phyloP scores from a whole-genome alignment of 2,329 filamentous ascomycete genomes.

The Hypocrella siamensis region DNA sequence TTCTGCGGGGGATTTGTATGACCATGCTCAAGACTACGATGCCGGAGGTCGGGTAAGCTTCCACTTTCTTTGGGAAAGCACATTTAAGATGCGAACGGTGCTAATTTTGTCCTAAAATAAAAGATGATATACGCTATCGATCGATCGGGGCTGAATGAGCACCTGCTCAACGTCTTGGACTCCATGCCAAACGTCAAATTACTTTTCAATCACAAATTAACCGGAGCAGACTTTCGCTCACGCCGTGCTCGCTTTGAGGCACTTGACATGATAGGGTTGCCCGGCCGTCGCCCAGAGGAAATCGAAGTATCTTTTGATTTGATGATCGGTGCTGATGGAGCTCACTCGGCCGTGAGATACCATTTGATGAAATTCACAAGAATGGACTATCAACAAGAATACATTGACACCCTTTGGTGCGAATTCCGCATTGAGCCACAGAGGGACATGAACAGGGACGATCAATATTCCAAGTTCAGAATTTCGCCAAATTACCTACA shows the following conservation, averaged over 20 bases:
- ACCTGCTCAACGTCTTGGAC: conserved; percentile 70
- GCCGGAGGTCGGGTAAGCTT: conserved; percentile 60
- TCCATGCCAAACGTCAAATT: conserved; percentile 77
- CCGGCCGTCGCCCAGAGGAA: conserved; percentile 41
- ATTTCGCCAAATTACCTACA: conserved; percentile 90
- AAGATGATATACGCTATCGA: conserved; percentile 79
- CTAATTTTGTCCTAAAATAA: neutral
- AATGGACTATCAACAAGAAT: conserved; percentile 85
- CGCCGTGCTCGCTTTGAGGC: conserved; percentile 80
- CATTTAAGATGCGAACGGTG: neutral
- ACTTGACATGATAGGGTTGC: conserved; percentile 17
- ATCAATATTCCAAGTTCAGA: conserved; percentile 38
- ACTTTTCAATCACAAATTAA: conserved; percentile 87
- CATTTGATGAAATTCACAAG: conserved; percentile 91
- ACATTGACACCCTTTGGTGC: conserved; percentile 95
- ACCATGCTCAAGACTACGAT: conserved; percentile 84
- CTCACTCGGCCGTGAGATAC: conserved; percentile 79
- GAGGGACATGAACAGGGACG: conserved; percentile 10
- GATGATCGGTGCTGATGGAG: conserved; percentile 87
- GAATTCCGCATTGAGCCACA: conserved; percentile 68
- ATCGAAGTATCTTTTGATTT: conserved; percentile 80
- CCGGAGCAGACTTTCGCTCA: conserved; percentile 67
- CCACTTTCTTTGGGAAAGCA: neutral
- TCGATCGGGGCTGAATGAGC: conserved; percentile 66
- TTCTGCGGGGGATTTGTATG: conserved; percentile 50